Evolutionary conservation across 495 filamentous ascomycete genomes (phyloP).

Genomic region (Aspergillus cavernicola): DNA sequence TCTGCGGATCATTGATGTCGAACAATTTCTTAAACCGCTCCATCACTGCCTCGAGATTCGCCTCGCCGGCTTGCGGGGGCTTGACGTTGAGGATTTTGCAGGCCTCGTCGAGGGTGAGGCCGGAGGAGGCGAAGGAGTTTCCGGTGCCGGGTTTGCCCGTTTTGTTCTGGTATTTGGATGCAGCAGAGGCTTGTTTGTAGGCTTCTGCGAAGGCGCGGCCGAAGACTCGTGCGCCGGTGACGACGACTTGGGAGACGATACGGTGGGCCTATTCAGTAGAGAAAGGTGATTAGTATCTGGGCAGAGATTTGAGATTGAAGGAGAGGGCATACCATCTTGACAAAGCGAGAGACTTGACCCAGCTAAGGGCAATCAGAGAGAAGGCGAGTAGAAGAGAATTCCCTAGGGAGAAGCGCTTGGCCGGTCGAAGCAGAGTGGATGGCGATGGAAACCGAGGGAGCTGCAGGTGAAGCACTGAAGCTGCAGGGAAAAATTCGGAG

Average conservation of each 20-base stretch:
- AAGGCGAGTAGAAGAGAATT: not conserved
- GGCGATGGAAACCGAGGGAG: slow-evolving; percentile 29
- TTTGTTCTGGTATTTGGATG: slow-evolving; percentile 66
- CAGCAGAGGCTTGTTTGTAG: slow-evolving; percentile 85
- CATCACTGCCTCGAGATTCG: slow-evolving; percentile 71
- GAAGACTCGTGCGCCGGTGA: slow-evolving; percentile 85
- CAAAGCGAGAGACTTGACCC: slow-evolving; percentile 1
- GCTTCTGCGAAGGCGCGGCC: slow-evolving; percentile 89
- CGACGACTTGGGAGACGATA: slow-evolving; percentile 86
- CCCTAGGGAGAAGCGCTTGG: not conserved
- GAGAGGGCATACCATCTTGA: slow-evolving; percentile 17
- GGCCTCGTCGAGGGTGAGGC: slow-evolving; percentile 90
- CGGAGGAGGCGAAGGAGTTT: slow-evolving; percentile 56
- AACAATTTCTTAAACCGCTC: slow-evolving; percentile 92
- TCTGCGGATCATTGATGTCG: slow-evolving; percentile 87
- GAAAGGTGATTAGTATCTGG: not conserved
- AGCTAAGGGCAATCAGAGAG: not conserved
- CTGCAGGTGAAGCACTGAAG: slow-evolving; percentile 17
- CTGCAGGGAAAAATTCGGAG: slow-evolving; percentile 37
- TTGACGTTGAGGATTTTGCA: slow-evolving; percentile 97
- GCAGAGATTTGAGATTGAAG: not conserved
- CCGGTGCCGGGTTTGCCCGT: slow-evolving; percentile 29
- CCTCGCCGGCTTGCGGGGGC: slow-evolving; percentile 72
- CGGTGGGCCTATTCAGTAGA: slow-evolving; percentile 71
- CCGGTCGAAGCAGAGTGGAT: slow-evolving; percentile 7